Conservation (phyloP, 1,284 basidiomycete genomes). For the Clitocybe nebularis region DNA sequence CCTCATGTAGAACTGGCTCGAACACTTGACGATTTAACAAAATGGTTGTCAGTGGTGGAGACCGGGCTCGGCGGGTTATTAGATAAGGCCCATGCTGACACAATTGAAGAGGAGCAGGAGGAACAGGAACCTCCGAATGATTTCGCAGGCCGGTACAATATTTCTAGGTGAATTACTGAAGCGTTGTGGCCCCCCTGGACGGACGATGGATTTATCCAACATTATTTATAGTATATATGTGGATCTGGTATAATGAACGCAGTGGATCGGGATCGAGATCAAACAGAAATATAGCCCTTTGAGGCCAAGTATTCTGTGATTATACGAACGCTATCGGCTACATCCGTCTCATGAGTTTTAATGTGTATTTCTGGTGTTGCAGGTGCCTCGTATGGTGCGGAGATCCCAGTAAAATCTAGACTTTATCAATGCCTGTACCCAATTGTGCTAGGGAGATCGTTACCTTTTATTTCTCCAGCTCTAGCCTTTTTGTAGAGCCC, state of each 20-base stretch:
- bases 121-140: too few relatives aligned
- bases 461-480: constrained; percentile 94
- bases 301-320: constrained; percentile 81
- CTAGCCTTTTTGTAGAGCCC: constrained; percentile 97
- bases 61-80: constrained; percentile 65
- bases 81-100: constrained; percentile 39
- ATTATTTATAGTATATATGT: too few relatives aligned
- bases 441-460: constrained; percentile 2
- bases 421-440: too few relatives aligned
- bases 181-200: too few relatives aligned
- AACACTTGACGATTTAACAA: constrained; percentile 76
- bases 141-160: too few relatives aligned
- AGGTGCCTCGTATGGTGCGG: constrained; percentile 95
- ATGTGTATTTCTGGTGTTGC: constrained; percentile 89
- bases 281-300: constrained; percentile 50
- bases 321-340: constrained; percentile 76
- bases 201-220: too few relatives aligned
- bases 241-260: too few relatives aligned
- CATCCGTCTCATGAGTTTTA: constrained; percentile 78
- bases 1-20: constrained; percentile 71
- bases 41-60: constrained; percentile 81
- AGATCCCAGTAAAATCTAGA: constrained; percentile 95
- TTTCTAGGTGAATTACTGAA: too few relatives aligned
- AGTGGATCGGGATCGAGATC: too few relatives aligned
- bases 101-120: constrained; percentile 60